A percentile compares a stretch with the other conserved stretches of the same genome.
These are phyloP conservation scores for Penicillium argentinense DNA, from an alignment of 495 filamentous ascomycete genomes.

Conservation along the genomic window DNA sequence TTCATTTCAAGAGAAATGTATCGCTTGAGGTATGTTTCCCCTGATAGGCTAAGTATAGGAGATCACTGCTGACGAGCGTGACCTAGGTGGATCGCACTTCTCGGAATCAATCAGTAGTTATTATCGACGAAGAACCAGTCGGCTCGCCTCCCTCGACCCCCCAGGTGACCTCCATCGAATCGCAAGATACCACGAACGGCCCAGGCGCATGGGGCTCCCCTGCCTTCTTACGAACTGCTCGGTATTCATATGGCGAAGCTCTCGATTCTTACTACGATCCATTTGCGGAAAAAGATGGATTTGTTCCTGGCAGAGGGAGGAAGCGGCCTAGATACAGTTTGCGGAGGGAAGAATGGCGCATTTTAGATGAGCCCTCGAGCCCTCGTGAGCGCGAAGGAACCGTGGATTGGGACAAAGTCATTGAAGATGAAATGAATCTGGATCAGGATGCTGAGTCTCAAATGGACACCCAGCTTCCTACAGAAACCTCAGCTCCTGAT, in stretches of 20 bases:
- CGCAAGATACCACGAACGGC: not conserved
- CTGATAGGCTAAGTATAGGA: too few relatives aligned
- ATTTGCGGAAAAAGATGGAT: conserved; percentile 69
- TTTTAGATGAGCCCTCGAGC: conserved; percentile 64
- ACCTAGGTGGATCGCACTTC: too few relatives aligned
- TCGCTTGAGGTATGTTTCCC: conserved; percentile 54
- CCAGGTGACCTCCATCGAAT: conserved; percentile 5
- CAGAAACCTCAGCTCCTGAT: conserved; percentile 6
- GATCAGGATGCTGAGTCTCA: conserved; percentile 21
- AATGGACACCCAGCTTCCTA: conserved; percentile 11
- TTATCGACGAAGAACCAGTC: conserved; percentile 44
- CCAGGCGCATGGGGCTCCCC: conserved; percentile 62
- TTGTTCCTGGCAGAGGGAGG: conserved; percentile 58
- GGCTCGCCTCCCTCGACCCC: conserved; percentile 32
- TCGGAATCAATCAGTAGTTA: conserved; percentile 34
- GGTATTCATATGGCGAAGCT: conserved; percentile 59
- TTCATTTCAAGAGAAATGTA: conserved; percentile 59
- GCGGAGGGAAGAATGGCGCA: conserved; percentile 66
- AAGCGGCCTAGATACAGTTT: conserved; percentile 76
- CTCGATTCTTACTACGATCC: conserved; percentile 62
- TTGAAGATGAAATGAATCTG: conserved; percentile 36
- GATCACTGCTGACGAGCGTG: too few relatives aligned
- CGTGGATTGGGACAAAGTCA: conserved; percentile 30
- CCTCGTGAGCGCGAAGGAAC: conserved; percentile 51
- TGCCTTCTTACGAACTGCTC: conserved; percentile 67